These are phyloP conservation scores for Batkoa obscura DNA, from an alignment of 371 early-diverging fungal genomes.

Conservation along the genomic window DNA sequence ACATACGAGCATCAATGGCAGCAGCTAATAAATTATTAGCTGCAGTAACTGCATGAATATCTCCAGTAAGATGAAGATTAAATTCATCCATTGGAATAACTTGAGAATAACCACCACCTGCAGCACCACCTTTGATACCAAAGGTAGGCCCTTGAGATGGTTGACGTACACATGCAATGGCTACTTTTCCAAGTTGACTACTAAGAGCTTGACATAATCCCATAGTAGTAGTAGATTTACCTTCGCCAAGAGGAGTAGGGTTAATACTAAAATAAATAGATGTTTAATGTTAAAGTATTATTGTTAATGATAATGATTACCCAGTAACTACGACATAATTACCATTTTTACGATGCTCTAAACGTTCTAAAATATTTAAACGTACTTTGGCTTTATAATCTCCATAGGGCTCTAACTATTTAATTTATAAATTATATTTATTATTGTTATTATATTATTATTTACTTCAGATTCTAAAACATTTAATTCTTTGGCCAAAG, in stretches of 20 bases:
- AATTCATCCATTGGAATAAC: slow-evolving; percentile 98
- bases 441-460: neutral
- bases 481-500: slow-evolving; percentile 70
- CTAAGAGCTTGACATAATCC: slow-evolving; percentile 88
- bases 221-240: slow-evolving; percentile 91
- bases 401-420: slow-evolving; percentile 70
- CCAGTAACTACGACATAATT: slow-evolving; percentile 92
- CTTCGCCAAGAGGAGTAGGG: slow-evolving; percentile 94
- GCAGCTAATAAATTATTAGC: slow-evolving; percentile 93
- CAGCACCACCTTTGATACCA: slow-evolving; percentile 96
- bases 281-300: neutral
- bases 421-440: neutral
- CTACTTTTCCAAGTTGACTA: slow-evolving; percentile 67
- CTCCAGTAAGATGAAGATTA: slow-evolving; percentile 93
- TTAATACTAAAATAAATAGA: slow-evolving; percentile 43
- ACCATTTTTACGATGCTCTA: slow-evolving; percentile 58
- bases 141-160: slow-evolving; percentile 96
- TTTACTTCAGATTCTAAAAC: slow-evolving; percentile 38
- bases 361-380: slow-evolving; percentile 58
- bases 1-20: slow-evolving; percentile 90
- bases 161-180: slow-evolving; percentile 91
- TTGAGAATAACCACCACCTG: slow-evolving; percentile 94
- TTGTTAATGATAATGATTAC: slow-evolving; percentile 12
- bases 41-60: slow-evolving; percentile 92
- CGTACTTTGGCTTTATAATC: slow-evolving; percentile 75